Conservation (phyloP, 2,329 filamentous ascomycete genomes). For the Botrytis fragariae region DNA sequence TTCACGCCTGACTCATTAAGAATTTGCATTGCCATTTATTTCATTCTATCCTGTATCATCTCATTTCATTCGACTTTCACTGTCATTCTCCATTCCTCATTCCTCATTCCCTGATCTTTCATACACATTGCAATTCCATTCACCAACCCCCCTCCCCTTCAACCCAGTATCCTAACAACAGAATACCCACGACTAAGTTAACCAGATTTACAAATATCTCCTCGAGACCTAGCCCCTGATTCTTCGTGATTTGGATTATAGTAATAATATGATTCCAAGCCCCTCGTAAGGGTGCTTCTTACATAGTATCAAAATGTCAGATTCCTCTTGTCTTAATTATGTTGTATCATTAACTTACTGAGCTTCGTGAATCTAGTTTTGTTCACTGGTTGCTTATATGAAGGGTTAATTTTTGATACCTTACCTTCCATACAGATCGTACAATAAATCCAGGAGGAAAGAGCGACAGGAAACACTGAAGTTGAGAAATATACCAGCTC, state of each 20-base stretch:
- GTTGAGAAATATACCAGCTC: too few relatives aligned
- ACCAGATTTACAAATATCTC: not conserved
- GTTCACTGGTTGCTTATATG: not conserved
- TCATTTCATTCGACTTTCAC: not conserved
- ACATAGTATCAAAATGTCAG: not conserved
- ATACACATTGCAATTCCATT: not conserved
- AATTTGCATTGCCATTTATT: fast-evolving
- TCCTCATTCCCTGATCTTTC: not conserved
- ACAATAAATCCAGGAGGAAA: not conserved
- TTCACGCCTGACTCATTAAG: not conserved
- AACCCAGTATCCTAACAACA: not conserved
- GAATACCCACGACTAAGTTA: not conserved
- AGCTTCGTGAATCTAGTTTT: not conserved
- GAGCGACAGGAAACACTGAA: not conserved
- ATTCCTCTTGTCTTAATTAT: not conserved
- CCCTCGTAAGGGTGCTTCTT: not conserved
- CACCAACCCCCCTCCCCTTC: not conserved
- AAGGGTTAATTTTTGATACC: not conserved
- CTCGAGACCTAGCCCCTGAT: not conserved
- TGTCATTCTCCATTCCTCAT: not conserved
- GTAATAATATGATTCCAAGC: not conserved
- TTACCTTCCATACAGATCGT: not conserved
- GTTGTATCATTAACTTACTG: not conserved
- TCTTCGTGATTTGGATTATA: too few relatives aligned
- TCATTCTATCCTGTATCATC: not conserved